A percentile compares a stretch with the other conserved stretches of the same genome.
phyloP scores from a whole-genome alignment of 208 protist species.

The Strigomonas culicis region DNA sequence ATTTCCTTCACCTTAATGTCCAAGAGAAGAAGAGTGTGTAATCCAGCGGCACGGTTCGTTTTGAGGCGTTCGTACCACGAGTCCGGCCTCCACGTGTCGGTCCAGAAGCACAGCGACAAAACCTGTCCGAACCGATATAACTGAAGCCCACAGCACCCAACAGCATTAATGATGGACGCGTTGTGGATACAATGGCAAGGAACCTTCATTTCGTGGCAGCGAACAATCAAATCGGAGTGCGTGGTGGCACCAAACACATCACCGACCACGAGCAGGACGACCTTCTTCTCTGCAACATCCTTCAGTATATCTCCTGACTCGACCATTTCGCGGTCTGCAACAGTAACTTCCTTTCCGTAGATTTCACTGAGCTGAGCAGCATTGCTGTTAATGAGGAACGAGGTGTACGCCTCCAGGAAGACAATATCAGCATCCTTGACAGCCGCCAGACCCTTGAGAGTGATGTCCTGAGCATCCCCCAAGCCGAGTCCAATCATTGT shows the following conservation, averaged over 20 bases:
- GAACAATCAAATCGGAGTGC: constrained; percentile 97
- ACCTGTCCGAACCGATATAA: constrained; percentile 99
- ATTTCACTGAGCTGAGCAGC: constrained; percentile 71
- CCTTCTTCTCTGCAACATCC: constrained; percentile 79
- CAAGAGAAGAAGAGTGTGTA: constrained; percentile 98
- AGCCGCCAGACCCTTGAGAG: constrained; percentile 94
- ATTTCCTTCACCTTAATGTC: constrained; percentile 99
- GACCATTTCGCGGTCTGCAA: constrained; percentile 96
- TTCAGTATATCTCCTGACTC: constrained; percentile 93
- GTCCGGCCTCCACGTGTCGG: constrained; percentile 96
- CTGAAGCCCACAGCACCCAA: constrained; percentile 98
- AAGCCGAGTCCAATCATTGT: constrained; percentile 97
- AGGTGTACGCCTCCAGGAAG: constrained; percentile 99
- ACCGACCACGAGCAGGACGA: constrained; percentile 98
- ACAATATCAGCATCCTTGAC: constrained; percentile 92
- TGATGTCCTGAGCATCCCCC: constrained; percentile 98
- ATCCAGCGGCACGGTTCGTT: constrained; percentile 82
- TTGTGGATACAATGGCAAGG: constrained; percentile 96
- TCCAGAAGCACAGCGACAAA: constrained; percentile 97
- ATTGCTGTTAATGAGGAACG: constrained; percentile 92
- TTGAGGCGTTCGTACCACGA: constrained; percentile 97
- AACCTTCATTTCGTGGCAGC: constrained; percentile 91
- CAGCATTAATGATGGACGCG: constrained; percentile 99
- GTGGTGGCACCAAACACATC: constrained; percentile 99
- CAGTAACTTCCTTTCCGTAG: constrained; percentile 89